Percentiles rank a stretch among this genome's conserved stretches.
These are phyloP conservation scores for Pseudonectria foliicola DNA, from an alignment of 2,329 filamentous ascomycete genomes.

Conservation along the genomic window DNA sequence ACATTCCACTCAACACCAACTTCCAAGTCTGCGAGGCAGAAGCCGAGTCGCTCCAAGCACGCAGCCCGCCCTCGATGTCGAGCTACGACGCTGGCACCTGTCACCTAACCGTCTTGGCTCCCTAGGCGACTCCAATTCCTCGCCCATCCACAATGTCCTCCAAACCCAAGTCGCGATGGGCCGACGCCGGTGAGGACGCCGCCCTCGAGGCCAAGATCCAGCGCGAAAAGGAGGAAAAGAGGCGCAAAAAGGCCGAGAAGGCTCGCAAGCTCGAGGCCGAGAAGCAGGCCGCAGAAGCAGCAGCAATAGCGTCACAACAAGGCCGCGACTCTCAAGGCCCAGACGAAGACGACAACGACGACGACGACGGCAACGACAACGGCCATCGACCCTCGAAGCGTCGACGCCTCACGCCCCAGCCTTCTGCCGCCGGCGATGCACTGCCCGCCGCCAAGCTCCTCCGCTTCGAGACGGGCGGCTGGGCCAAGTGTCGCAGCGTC, in stretches of 20 bases:
- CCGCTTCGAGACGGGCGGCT: slow-evolving; percentile 61
- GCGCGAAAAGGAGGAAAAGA: slow-evolving; percentile 83
- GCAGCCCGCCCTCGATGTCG: no score
- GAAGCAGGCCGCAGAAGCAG: slow-evolving; percentile 26
- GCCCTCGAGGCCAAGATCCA: slow-evolving; percentile 65
- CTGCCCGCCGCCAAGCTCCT: slow-evolving; percentile 48
- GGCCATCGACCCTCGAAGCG: slow-evolving; percentile 51
- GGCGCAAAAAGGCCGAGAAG: slow-evolving; percentile 74
- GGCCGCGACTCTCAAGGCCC: no score
- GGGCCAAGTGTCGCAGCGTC: slow-evolving; percentile 67
- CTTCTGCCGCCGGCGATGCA: slow-evolving; percentile 21
- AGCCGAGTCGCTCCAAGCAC: no score
- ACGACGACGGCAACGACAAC: slow-evolving; percentile 21
- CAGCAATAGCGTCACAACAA: slow-evolving; percentile 20
- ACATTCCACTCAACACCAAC: no score
- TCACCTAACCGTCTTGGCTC: no score
- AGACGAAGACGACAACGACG: slow-evolving; percentile 2
- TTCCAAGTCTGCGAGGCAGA: no score
- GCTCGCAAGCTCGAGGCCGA: slow-evolving; percentile 57
- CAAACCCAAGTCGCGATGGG: slow-evolving; percentile 74
- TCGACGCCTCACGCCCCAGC: slow-evolving; percentile 49
- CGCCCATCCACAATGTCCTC: slow-evolving; percentile 43
- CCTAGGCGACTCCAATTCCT: background rate
- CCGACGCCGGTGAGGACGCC: slow-evolving; percentile 73
- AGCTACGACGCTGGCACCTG: no score